These are phyloP conservation scores for Bipolaris sorokiniana DNA, from an alignment of 2,329 filamentous ascomycete genomes.

Conservation along the genomic window DNA sequence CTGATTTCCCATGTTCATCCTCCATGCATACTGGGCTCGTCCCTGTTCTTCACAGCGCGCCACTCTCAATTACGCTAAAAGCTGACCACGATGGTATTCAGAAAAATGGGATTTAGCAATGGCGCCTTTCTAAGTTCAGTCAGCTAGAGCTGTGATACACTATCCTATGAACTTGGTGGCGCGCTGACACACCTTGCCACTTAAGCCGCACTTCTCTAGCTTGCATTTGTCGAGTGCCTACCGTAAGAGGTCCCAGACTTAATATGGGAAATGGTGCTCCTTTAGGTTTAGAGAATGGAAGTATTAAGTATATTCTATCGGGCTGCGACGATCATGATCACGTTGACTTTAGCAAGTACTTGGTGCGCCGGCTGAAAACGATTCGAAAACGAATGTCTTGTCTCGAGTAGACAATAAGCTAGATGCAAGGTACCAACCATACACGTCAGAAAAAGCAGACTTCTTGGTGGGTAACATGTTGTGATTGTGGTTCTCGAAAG, in stretches of 20 bases:
- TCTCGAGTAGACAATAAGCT: neutral
- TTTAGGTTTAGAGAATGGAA: neutral
- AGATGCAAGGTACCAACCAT: neutral
- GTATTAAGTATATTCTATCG: no score
- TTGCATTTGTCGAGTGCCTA: neutral
- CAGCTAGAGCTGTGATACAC: slow-evolving; percentile 4
- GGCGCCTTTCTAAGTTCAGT: slow-evolving; percentile 1
- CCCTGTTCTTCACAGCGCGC: neutral
- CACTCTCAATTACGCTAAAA: neutral
- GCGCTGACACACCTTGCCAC: slow-evolving; percentile 8
- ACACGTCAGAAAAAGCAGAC: neutral
- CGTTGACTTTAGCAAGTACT: neutral
- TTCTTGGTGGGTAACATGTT: neutral
- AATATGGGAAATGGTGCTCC: slow-evolving; percentile 10
- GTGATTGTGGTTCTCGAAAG: neutral
- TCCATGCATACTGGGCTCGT: no score
- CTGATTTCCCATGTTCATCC: neutral
- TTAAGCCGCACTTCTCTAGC: slow-evolving; percentile 7
- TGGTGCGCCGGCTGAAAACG: neutral
- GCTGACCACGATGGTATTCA: neutral
- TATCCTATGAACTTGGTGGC: slow-evolving; percentile 6
- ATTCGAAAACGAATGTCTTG: neutral
- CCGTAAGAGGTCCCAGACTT: slow-evolving; percentile 7
- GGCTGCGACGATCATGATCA: neutral
- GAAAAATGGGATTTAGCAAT: slow-evolving; percentile 3